Percentiles rank a stretch among this genome's conserved stretches.
These are phyloP conservation scores for Trichoderma citrinoviride DNA, from an alignment of 2,329 filamentous ascomycete species.

Conservation along the genomic window DNA sequence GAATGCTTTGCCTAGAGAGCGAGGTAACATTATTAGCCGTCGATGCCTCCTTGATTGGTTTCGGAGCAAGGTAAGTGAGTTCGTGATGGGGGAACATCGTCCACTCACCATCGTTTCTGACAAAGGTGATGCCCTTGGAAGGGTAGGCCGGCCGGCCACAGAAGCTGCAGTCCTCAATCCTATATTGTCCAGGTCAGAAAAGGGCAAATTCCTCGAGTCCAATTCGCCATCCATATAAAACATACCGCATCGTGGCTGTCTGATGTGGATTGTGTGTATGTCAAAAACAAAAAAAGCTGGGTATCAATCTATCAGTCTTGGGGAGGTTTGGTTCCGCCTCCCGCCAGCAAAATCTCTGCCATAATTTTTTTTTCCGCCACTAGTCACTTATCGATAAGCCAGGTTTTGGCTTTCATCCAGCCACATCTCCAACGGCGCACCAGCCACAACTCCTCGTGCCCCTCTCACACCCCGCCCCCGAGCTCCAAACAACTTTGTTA, in stretches of 20 bases:
- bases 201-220: accelerated
- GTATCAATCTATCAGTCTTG: conserved; percentile 11
- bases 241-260: conserved; percentile 22
- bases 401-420: background rate
- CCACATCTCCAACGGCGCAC: background rate
- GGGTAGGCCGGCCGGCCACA: conserved; percentile 52
- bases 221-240: too few relatives aligned
- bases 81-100: too few relatives aligned
- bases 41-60: background rate
- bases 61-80: background rate
- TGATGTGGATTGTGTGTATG: conserved; percentile 20
- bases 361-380: conserved; percentile 19
- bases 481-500: background rate
- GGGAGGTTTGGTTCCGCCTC: background rate
- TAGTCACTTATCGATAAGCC: conserved; percentile 23
- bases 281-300: background rate
- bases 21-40: background rate
- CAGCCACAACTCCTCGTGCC: background rate
- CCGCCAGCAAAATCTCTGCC: conserved; percentile 19
- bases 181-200: conserved; percentile 22
- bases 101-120: conserved; percentile 46
- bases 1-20: conserved; percentile 45
- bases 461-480: background rate
- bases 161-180: conserved; percentile 48
- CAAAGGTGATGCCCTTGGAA: conserved; percentile 55